These are phyloP conservation scores for Podospora didyma DNA, from an alignment of 495 filamentous ascomycete species.

Conservation along the genomic window DNA sequence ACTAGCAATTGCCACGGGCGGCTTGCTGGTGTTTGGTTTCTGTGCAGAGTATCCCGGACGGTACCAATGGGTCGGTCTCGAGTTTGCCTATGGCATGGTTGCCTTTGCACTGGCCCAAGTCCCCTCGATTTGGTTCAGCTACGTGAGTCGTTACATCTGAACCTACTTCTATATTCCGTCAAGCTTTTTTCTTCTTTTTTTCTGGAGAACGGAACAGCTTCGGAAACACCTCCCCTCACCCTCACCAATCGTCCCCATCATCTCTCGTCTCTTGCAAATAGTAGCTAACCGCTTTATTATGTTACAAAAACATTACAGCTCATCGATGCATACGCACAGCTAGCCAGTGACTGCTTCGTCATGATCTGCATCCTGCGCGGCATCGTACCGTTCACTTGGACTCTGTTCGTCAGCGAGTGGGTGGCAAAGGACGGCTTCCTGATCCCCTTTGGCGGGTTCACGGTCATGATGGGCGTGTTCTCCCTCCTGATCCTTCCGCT, in stretches of 20 bases:
- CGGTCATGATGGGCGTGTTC: constrained; percentile 24
- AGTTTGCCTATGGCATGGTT: constrained; percentile 29
- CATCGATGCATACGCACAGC: constrained; percentile 27
- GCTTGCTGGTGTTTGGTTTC: constrained; percentile 29
- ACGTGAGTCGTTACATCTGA: constrained; percentile 18
- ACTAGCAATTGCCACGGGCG: constrained; percentile 21
- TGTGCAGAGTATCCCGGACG: constrained; percentile 19
- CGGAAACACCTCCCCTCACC: too few species aligned
- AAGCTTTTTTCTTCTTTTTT: background rate
- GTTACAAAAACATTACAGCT: constrained; percentile 19
- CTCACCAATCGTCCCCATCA: too few species aligned
- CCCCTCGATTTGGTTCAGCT: constrained; percentile 27
- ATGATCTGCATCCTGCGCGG: constrained; percentile 29
- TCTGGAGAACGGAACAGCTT: too few species aligned
- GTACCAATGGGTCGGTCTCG: constrained; percentile 26
- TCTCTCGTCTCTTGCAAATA: too few species aligned
- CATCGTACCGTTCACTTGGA: constrained; percentile 28
- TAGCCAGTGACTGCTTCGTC: constrained; percentile 32
- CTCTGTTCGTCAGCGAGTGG: constrained; percentile 26
- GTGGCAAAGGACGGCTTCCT: constrained; percentile 19
- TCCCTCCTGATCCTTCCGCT: constrained; percentile 24
- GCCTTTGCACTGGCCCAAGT: constrained; percentile 28
- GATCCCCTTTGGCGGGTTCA: constrained; percentile 24
- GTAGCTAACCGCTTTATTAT: too few species aligned
- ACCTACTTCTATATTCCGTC: background rate